Percentiles rank a stretch among this genome's conserved stretches.
Evolutionary conservation across 176 grass and related monocot species (phyloP).

Genomic region (Metroxylon sagu): DNA sequence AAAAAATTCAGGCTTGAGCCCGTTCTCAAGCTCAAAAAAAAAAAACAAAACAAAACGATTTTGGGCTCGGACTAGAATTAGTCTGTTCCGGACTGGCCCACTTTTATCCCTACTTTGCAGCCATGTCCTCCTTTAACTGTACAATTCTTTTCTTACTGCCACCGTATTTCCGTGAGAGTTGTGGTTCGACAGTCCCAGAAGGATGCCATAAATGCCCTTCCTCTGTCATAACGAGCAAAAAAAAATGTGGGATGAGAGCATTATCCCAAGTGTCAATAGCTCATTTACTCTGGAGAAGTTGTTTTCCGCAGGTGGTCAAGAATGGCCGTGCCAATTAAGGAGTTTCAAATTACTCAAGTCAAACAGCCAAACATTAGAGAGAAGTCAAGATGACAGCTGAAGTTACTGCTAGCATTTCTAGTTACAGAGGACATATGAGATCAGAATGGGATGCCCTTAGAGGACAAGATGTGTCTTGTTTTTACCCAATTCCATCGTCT

Average conservation of each 20-base stretch:
- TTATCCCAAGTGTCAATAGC: slow-evolving; percentile 99
- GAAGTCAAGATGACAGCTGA: slow-evolving; percentile 94
- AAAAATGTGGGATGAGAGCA: slow-evolving; percentile 99
- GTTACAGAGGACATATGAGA: slow-evolving; percentile 77
- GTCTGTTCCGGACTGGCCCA: too few species aligned
- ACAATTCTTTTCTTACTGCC: too few species aligned
- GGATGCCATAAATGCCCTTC: slow-evolving; percentile 94
- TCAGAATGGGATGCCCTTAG: slow-evolving; percentile 90
- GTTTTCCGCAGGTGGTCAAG: slow-evolving; percentile 95
- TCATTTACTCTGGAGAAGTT: slow-evolving; percentile 95
- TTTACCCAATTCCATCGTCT: slow-evolving; percentile 77
- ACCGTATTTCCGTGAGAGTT: too few species aligned
- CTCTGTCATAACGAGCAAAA: slow-evolving; percentile 96
- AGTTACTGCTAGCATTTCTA: slow-evolving; percentile 68
- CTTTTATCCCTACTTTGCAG: too few species aligned
- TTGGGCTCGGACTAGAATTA: too few species aligned
- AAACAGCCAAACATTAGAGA: slow-evolving; percentile 93
- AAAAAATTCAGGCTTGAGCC: too few species aligned
- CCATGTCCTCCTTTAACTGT: too few species aligned
- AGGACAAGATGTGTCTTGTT: slow-evolving; percentile 96
- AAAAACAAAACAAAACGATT: too few species aligned
- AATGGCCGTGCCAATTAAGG: slow-evolving; percentile 92
- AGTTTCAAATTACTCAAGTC: slow-evolving; percentile 74
- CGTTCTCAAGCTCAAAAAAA: too few species aligned
- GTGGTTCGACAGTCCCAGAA: slow-evolving; percentile 90